Evolutionary conservation across 148 eudicot species (phyloP).

Genomic region (Rhododendron henanense): DNA sequence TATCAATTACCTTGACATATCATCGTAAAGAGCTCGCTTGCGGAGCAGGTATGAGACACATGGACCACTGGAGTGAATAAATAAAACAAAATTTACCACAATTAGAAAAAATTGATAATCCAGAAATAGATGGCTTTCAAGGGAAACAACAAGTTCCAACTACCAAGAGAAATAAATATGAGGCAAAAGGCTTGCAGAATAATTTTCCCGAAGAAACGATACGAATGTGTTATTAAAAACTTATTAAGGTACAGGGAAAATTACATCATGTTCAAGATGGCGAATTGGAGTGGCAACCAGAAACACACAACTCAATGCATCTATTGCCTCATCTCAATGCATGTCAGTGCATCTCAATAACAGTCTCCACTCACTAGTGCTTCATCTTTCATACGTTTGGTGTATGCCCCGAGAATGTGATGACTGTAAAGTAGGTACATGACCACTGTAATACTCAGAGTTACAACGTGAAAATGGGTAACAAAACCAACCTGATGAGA

Average conservation of each 20-base stretch:
- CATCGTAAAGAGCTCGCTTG: constrained; percentile 92
- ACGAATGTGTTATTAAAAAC: neutral
- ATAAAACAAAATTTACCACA: neutral
- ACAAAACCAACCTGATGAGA: neutral
- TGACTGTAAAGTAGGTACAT: neutral
- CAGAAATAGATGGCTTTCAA: neutral
- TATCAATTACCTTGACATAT: constrained; percentile 75
- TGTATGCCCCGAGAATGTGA: neutral
- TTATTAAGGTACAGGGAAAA: neutral
- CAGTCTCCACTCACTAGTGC: neutral
- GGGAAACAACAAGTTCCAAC: neutral
- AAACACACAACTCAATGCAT: neutral
- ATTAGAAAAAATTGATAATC: neutral
- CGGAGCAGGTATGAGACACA: constrained; percentile 87
- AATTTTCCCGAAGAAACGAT: neutral
- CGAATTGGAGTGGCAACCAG: neutral
- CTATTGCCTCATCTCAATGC: neutral
- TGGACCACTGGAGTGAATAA: constrained; percentile 56
- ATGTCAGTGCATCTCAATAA: no score
- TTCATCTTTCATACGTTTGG: neutral
- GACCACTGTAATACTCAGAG: neutral
- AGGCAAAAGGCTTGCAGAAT: neutral
- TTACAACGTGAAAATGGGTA: neutral
- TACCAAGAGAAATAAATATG: neutral
- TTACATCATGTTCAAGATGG: neutral